Evolutionary conservation across 805 yeast species (phyloP), one percentile per base, ranked within the genome.

Genomic region (Maudiozyma pseudohumilis): DNA sequence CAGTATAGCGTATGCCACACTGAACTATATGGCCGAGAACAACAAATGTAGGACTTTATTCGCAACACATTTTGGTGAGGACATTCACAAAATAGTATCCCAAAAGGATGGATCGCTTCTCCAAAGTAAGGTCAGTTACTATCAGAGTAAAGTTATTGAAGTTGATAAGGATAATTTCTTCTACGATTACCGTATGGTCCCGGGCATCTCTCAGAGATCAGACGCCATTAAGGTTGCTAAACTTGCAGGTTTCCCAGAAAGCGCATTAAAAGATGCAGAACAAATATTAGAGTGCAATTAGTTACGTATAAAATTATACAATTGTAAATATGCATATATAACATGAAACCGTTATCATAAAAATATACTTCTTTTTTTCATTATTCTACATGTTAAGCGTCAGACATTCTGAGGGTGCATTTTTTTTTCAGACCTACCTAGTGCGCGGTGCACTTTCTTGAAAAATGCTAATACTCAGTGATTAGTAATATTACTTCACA

Each of bases 41-140:
- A 82, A 78, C 45, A 65, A 71, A 46, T 79, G 92, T 48, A 68
- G 89, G 19, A 69, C 88, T 0, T 61, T 87, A n/a, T 87, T 87
- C 66, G 95, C 96, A 1, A 87, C 96, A 0, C 96, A 87, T 64
- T 87, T 77, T 59, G 85, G 80, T 0, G 53, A 60, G 0, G 82
- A 77, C 40, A 42, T 77, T 6, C 52, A 68, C n/a, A 43, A 52
- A 0, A 50, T 80, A 5, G 56, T 75, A 20, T 38, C 43, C 2
- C 36, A 31, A 2, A 55, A 59, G 30, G 55, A 55, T n/a, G 49
- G 55, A 0, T 44, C 64, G 3, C 17, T 17, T 1, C 17, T 50
- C 8, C 34, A 35, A 3, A 41, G 47, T 2, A 46, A 46, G 13
- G 45, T 48, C 6, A 40, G 38, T 33, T 53, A 45, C 40, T 45